A percentile compares a stretch with the other conserved stretches of the same genome.
These are phyloP conservation scores for Staphylotrichum longicolle DNA, from an alignment of 495 filamentous ascomycete genomes.

Conservation along the genomic window DNA sequence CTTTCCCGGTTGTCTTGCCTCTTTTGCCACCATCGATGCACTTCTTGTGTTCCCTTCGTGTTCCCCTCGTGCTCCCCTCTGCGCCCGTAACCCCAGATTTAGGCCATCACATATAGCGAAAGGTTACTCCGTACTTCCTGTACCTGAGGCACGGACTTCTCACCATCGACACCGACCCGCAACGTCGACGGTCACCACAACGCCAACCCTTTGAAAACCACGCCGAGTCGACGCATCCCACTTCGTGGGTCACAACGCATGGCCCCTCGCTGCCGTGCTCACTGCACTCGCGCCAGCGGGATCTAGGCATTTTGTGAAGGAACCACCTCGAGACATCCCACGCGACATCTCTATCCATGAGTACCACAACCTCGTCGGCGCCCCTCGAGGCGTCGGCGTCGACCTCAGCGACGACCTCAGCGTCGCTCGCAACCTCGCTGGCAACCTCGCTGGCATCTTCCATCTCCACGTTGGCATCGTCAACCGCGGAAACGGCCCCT, in stretches of 20 bases:
- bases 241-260: slow-evolving; percentile 1
- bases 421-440: too few species aligned
- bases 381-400: slow-evolving; percentile 15
- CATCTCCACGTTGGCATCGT: slow-evolving; percentile 1
- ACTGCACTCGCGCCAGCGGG: not conserved
- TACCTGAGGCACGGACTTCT: not conserved
- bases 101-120: too few species aligned
- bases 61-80: not conserved
- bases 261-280: slow-evolving; percentile 1
- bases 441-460: not conserved
- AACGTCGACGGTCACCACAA: too few species aligned
- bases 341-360: slow-evolving; percentile 4
- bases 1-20: not conserved
- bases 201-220: too few species aligned
- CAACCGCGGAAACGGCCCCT: slow-evolving; percentile 8
- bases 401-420: not conserved
- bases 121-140: too few species aligned
- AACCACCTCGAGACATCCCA: not conserved
- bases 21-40: not conserved
- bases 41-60: not conserved
- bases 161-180: too few species aligned
- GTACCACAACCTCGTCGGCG: slow-evolving; percentile 10
- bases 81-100: not conserved
- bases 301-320: not conserved
- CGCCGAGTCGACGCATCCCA: not conserved